Evolutionary conservation across 345 rosid genomes (phyloP).

Genomic region (Populus pruinosa): DNA sequence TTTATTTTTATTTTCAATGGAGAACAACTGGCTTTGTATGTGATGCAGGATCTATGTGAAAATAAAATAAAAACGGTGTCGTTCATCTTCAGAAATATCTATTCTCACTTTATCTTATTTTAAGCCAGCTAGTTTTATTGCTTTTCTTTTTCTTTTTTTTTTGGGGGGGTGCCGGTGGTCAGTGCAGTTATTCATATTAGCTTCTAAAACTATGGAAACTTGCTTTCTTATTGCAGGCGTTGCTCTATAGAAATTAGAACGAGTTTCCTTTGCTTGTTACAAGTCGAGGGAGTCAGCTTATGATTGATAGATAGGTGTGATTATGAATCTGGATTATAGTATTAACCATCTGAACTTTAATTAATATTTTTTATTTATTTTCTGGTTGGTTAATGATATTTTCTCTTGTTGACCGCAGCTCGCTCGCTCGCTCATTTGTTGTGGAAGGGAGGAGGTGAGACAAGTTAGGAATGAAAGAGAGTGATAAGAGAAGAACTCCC

Average conservation of each 20-base stretch:
- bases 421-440: conserved; percentile 9
- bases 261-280: conserved; percentile 1
- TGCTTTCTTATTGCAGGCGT: conserved; percentile 14
- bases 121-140: background rate
- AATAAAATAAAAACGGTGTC: too few species aligned
- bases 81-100: background rate
- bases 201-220: background rate
- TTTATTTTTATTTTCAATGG: background rate
- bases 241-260: background rate
- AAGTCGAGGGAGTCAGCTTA: background rate
- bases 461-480: conserved; percentile 40
- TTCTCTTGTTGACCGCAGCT: conserved; percentile 4
- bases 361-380: background rate
- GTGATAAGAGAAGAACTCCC: conserved; percentile 50
- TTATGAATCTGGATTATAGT: background rate
- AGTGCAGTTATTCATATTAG: background rate
- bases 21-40: background rate
- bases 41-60: too few species aligned
- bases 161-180: too few species aligned
- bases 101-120: background rate
- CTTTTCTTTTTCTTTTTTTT: too few species aligned
- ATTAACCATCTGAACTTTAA: background rate
- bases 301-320: conserved; percentile 9
- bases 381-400: background rate
- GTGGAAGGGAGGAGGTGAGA: conserved; percentile 17